Evolutionary conservation across 345 rosid genomes (phyloP).

Genomic region (Euphorbia lathyris): DNA sequence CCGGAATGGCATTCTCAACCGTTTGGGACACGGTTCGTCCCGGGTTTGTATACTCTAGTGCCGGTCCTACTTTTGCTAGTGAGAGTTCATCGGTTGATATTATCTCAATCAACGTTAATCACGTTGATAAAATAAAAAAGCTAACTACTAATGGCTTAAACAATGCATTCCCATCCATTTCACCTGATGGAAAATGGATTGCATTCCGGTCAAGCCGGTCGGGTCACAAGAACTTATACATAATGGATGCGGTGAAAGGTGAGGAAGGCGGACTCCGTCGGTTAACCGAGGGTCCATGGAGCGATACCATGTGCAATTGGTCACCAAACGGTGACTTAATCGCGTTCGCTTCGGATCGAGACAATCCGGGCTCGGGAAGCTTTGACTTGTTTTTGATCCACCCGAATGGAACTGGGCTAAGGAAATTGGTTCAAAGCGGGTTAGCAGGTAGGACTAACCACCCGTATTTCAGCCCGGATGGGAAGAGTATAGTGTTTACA

Average conservation of each 20-base stretch:
- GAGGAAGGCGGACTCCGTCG: slow-evolving; percentile 50
- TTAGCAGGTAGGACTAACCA: slow-evolving; percentile 71
- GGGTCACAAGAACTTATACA: slow-evolving; percentile 76
- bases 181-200: slow-evolving; percentile 75
- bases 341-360: slow-evolving; percentile 75
- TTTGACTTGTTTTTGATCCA: slow-evolving; percentile 69
- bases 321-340: slow-evolving; percentile 79
- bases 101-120: slow-evolving; percentile 53
- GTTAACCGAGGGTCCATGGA: slow-evolving; percentile 78
- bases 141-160: slow-evolving; percentile 68
- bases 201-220: slow-evolving; percentile 78
- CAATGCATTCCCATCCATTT: slow-evolving; percentile 80
- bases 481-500: slow-evolving; percentile 61
- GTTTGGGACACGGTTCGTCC: slow-evolving; percentile 70
- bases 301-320: slow-evolving; percentile 82
- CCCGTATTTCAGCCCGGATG: slow-evolving; percentile 76
- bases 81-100: slow-evolving; percentile 70
- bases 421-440: slow-evolving; percentile 66
- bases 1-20: slow-evolving; percentile 58
- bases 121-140: slow-evolving; percentile 32
- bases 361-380: slow-evolving; percentile 66
- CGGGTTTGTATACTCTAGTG: slow-evolving; percentile 61
- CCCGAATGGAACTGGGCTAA: slow-evolving; percentile 73
- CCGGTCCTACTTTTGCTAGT: slow-evolving; percentile 69
- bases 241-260: slow-evolving; percentile 70